Percentiles rank a stretch among this genome's conserved stretches.
phyloP scores from a whole-genome alignment of 192 early-diverging fungal species.

The Cetraspora pellucida region DNA sequence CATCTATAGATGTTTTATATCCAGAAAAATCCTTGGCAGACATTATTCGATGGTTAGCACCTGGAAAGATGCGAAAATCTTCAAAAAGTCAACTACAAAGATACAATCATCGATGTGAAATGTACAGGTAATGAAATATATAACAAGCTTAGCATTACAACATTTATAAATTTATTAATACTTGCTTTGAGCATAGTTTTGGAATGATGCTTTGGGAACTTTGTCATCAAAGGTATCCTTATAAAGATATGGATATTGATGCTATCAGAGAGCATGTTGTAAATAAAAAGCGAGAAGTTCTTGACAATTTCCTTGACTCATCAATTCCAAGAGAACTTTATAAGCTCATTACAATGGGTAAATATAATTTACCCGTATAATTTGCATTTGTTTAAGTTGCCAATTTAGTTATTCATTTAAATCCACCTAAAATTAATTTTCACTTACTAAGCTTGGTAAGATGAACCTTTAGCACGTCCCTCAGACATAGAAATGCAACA shows the following conservation, averaged over 20 bases:
- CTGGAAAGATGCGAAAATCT: slow-evolving; percentile 4
- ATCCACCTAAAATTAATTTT: not conserved
- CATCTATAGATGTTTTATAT: not conserved
- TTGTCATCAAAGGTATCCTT: slow-evolving; percentile 6
- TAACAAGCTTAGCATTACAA: not conserved
- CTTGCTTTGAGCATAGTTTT: not conserved
- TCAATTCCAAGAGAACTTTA: not conserved
- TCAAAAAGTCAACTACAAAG: not conserved
- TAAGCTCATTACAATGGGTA: slow-evolving; percentile 11
- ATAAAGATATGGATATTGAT: not conserved
- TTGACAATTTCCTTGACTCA: not conserved
- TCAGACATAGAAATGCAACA: not conserved
- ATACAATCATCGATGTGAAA: slow-evolving; percentile 25
- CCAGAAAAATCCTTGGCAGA: not conserved
- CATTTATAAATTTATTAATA: not conserved
- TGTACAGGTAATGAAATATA: not conserved
- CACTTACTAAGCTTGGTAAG: slow-evolving; percentile 10
- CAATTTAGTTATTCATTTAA: no score
- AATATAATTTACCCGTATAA: not conserved
- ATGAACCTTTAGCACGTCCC: not conserved
- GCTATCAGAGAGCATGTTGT: not conserved
- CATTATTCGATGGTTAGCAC: slow-evolving; percentile 16
- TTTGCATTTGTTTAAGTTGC: no score
- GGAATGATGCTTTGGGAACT: slow-evolving; percentile 29
- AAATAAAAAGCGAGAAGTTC: not conserved